Conservation (phyloP, 2,329 filamentous ascomycete species). For the Pseudogymnoascus sp. region DNA sequence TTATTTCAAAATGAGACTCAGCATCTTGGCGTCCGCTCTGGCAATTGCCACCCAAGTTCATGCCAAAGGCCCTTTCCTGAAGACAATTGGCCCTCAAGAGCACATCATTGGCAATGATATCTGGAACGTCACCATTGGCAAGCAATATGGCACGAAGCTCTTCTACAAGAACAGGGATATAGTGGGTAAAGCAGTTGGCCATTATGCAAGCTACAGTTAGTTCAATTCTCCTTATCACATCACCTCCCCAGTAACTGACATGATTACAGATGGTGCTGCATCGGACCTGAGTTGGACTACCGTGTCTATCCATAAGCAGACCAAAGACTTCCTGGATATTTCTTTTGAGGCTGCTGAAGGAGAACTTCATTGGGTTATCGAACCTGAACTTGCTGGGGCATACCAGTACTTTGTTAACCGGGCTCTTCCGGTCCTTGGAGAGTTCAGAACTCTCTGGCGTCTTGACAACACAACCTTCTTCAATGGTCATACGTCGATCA, state of each 20-base stretch:
- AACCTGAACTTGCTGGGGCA: slow-evolving; percentile 41
- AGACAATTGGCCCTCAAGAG: neutral
- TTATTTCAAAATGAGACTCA: slow-evolving; percentile 6
- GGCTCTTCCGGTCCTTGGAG: slow-evolving; percentile 39
- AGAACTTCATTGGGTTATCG: slow-evolving; percentile 46
- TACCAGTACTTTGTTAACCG: slow-evolving; percentile 48
- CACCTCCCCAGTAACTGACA: neutral
- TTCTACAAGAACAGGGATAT: slow-evolving; percentile 17
- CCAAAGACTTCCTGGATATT: slow-evolving; percentile 39
- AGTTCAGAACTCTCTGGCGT: slow-evolving; percentile 43
- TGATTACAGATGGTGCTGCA: slow-evolving; percentile 35
- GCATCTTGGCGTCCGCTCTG: neutral
- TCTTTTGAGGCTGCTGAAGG: slow-evolving; percentile 39
- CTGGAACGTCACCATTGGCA: slow-evolving; percentile 20
- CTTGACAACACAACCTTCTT: slow-evolving; percentile 42
- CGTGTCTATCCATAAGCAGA: slow-evolving; percentile 35
- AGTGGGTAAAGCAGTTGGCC: slow-evolving; percentile 11
- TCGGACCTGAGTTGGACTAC: slow-evolving; percentile 41
- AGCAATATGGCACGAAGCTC: slow-evolving; percentile 16
- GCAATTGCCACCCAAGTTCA: neutral
- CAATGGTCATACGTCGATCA: slow-evolving; percentile 37
- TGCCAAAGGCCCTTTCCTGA: slow-evolving; percentile 1
- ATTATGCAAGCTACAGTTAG: slow-evolving; percentile 1
- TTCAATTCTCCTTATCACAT: slow-evolving; percentile 8
- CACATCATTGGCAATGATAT: slow-evolving; percentile 18